phyloP scores from a whole-genome alignment of 768 basidiomycete genomes.

The Pleurotus ostreatus region DNA sequence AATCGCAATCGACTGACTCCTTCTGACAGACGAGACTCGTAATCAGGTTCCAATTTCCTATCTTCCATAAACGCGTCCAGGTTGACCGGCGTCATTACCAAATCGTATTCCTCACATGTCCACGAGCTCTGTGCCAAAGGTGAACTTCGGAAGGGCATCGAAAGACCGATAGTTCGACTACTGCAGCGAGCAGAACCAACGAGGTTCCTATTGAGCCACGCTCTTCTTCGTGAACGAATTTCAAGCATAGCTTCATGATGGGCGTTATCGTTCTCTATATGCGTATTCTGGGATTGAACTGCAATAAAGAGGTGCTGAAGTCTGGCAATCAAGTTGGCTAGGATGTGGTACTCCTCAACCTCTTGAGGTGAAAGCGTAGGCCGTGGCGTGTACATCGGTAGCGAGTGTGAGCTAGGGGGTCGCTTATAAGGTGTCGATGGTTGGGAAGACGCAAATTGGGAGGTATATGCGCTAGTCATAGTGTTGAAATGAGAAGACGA shows the following conservation, averaged over 20 bases:
- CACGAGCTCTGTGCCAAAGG: constrained; percentile 39
- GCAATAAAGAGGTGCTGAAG: constrained; percentile 37
- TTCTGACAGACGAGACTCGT: constrained; percentile 9
- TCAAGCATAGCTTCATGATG: constrained; percentile 46
- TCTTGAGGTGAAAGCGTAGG: constrained; percentile 23
- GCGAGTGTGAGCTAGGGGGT: constrained; percentile 13
- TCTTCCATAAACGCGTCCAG: constrained; percentile 4
- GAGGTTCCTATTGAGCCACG: constrained; percentile 58
- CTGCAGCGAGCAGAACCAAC: constrained; percentile 18
- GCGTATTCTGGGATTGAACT: constrained; percentile 37
- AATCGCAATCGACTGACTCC: constrained; percentile 11
- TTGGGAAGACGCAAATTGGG: constrained; percentile 7
- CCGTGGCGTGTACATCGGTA: constrained; percentile 21
- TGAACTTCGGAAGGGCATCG: constrained; percentile 46
- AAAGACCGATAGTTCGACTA: constrained; percentile 39
- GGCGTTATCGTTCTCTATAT: constrained; percentile 32
- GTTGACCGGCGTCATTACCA: constrained; percentile 8
- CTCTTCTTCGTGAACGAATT: constrained; percentile 55
- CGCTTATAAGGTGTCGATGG: constrained; percentile 8
- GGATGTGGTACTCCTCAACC: constrained; percentile 30
- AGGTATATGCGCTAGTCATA: constrained; percentile 10
- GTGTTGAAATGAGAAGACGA: constrained; percentile 25
- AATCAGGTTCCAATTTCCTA: constrained; percentile 11
- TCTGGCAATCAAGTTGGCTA: constrained; percentile 27
- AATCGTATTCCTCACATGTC: constrained; percentile 33